A percentile compares a stretch with the other conserved stretches of the same genome.
Conservation (phyloP, 1,139 yeast genomes). For the Yamadazyma atmosphaerica region DNA sequence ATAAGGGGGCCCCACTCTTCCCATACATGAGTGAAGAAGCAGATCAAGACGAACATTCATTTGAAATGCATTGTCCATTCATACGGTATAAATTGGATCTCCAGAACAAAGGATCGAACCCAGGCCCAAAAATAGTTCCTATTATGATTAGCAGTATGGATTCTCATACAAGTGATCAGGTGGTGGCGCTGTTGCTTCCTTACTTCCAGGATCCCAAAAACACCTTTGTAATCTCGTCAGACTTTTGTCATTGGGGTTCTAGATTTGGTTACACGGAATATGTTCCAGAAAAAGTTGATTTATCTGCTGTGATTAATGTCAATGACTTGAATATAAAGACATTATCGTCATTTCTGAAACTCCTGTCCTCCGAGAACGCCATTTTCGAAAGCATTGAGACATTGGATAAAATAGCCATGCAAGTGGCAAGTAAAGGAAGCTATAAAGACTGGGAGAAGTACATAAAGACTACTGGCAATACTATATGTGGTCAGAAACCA, state of each 20-base stretch:
- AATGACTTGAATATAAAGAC: constrained; percentile 15
- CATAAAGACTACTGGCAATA: constrained; percentile 70
- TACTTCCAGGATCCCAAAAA: constrained; percentile 57
- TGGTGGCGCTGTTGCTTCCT: constrained; percentile 53
- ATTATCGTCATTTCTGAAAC: constrained; percentile 14
- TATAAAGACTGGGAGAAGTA: constrained; percentile 66
- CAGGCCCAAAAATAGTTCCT: constrained; percentile 63
- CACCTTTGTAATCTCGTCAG: constrained; percentile 81
- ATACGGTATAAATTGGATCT: constrained; percentile 41
- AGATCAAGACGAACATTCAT: constrained; percentile 88
- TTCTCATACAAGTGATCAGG: constrained; percentile 37
- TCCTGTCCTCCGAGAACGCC: constrained; percentile 27
- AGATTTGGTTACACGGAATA: constrained; percentile 74
- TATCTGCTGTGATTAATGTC: background rate
- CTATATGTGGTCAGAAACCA: constrained; percentile 93
- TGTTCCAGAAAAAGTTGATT: constrained; percentile 29
- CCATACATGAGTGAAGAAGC: constrained; percentile 54
- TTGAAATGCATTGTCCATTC: constrained; percentile 93
- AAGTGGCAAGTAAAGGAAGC: constrained; percentile 54
- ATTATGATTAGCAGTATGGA: constrained; percentile 72
- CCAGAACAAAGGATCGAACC: constrained; percentile 11
- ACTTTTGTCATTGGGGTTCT: constrained; percentile 95
- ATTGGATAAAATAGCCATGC: constrained; percentile 72
- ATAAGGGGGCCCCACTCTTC: constrained; percentile 30
- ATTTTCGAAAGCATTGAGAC: constrained; percentile 72